phyloP scores from a whole-genome alignment of 495 filamentous ascomycete species.

The Aspergillus panamensis region DNA sequence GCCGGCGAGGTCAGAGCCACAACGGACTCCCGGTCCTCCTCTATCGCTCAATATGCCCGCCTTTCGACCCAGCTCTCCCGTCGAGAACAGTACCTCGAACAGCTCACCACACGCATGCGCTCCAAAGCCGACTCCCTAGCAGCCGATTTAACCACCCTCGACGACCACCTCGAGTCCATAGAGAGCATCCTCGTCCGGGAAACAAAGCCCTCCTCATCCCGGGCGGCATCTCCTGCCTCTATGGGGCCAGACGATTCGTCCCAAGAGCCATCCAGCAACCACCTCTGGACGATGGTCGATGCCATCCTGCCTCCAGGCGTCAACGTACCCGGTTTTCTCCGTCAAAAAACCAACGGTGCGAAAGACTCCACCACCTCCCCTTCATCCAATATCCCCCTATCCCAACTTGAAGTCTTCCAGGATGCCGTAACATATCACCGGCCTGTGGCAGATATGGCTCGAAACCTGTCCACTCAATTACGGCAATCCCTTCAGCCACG shows the following conservation, averaged over 20 bases:
- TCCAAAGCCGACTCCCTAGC: slow-evolving; percentile 37
- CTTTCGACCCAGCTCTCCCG: slow-evolving; percentile 34
- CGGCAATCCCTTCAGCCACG: slow-evolving; percentile 21
- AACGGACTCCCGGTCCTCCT: slow-evolving; percentile 6
- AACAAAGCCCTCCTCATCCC: slow-evolving; percentile 15
- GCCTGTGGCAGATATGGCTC: slow-evolving; percentile 20
- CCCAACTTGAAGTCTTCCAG: slow-evolving; percentile 26
- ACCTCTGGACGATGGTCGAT: slow-evolving; percentile 10
- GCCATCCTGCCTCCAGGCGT: slow-evolving; percentile 7
- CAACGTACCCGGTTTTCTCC: slow-evolving; percentile 8
- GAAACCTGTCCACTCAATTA: slow-evolving; percentile 22
- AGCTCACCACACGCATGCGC: slow-evolving; percentile 35
- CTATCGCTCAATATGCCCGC: slow-evolving; percentile 30
- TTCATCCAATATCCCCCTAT: not conserved
- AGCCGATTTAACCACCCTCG: slow-evolving; percentile 36
- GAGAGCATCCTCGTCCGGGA: slow-evolving; percentile 30
- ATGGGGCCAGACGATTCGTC: not conserved
- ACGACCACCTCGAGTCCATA: slow-evolving; percentile 44
- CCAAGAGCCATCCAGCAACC: not conserved
- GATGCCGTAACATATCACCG: slow-evolving; percentile 31
- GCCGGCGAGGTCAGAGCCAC: slow-evolving; percentile 21
- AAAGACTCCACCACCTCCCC: not conserved
- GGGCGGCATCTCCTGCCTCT: not conserved
- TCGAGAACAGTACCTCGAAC: slow-evolving; percentile 39
- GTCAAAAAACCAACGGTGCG: not conserved